Percentiles rank a stretch among this genome's conserved stretches.
Conservation (phyloP, 73 alveolate genomes). For the Diophrys appendiculata region DNA sequence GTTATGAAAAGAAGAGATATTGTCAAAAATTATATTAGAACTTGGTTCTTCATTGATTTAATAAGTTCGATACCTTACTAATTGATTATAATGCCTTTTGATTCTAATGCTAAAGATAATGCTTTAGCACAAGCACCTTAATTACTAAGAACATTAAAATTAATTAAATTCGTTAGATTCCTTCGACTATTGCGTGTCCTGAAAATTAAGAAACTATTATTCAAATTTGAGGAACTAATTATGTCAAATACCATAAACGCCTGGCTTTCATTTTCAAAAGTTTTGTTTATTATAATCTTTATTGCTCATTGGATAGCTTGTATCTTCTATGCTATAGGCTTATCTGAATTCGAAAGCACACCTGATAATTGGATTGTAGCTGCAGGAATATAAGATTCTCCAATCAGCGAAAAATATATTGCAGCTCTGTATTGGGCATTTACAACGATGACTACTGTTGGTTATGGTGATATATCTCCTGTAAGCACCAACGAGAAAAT, state of each 20-base stretch:
- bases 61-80: constrained; percentile 62
- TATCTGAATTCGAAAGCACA: constrained; percentile 36
- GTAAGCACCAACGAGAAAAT: constrained; percentile 70
- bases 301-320: constrained; percentile 93
- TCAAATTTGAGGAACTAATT: constrained; percentile 73
- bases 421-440: constrained; percentile 86
- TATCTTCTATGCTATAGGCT: constrained; percentile 72
- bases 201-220: constrained; percentile 59
- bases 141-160: constrained; percentile 64
- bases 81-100: constrained; percentile 7
- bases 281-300: constrained; percentile 70
- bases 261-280: constrained; percentile 63
- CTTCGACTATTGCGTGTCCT: constrained; percentile 64
- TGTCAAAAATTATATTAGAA: constrained; percentile 37
- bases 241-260: constrained; percentile 67
- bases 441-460: constrained; percentile 92
- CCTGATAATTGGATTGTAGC: constrained; percentile 70
- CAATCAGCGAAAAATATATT: constrained; percentile 53
- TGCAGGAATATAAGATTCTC: constrained; percentile 57
- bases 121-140: constrained; percentile 52
- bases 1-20: constrained; percentile 55
- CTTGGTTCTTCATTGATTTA: constrained; percentile 67
- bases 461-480: constrained; percentile 88
- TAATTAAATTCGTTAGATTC: constrained; percentile 65
- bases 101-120: constrained; percentile 2